phyloP scores from a whole-genome alignment of 2,329 filamentous ascomycete genomes.

The Phaeosphaeria sp. region DNA sequence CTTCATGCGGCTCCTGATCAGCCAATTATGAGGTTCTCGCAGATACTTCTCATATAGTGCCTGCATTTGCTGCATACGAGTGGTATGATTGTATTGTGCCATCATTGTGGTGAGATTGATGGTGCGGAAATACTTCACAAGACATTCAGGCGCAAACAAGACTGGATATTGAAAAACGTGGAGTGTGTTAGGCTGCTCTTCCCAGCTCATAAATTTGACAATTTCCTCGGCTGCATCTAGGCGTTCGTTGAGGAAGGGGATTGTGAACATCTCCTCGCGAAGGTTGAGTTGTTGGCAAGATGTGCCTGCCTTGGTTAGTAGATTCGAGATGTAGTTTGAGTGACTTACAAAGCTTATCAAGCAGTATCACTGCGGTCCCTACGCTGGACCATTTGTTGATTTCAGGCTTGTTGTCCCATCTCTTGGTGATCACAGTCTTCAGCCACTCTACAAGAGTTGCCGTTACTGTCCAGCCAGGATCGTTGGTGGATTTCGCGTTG shows the following conservation, averaged over 20 bases:
- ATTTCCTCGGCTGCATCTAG: constrained; percentile 79
- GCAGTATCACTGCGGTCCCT: constrained; percentile 77
- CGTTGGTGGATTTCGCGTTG: constrained; percentile 17
- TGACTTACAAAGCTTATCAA: constrained; percentile 70
- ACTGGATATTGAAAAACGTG: constrained; percentile 84
- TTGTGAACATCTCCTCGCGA: constrained; percentile 68
- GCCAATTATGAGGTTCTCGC: constrained; percentile 26
- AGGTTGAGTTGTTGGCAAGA: constrained; percentile 56
- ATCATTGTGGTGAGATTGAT: constrained; percentile 91
- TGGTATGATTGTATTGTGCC: constrained; percentile 67
- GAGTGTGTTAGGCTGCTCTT: constrained; percentile 67
- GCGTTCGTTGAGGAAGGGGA: constrained; percentile 76
- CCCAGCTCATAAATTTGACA: constrained; percentile 67
- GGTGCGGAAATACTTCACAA: constrained; percentile 85
- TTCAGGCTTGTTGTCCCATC: constrained; percentile 79
- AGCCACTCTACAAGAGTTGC: constrained; percentile 69
- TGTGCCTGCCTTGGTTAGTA: constrained; percentile 29
- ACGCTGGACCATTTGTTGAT: constrained; percentile 74
- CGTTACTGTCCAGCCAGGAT: constrained; percentile 46
- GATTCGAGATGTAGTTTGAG: not conserved
- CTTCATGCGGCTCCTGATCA: constrained; percentile 42
- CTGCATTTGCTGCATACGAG: constrained; percentile 36
- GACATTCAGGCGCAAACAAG: constrained; percentile 73
- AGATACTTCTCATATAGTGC: constrained; percentile 32
- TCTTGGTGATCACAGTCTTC: constrained; percentile 74